Conservation (phyloP, 225 moss, liverwort and hornwort species). For the Pseudoscleropodium purum region DNA sequence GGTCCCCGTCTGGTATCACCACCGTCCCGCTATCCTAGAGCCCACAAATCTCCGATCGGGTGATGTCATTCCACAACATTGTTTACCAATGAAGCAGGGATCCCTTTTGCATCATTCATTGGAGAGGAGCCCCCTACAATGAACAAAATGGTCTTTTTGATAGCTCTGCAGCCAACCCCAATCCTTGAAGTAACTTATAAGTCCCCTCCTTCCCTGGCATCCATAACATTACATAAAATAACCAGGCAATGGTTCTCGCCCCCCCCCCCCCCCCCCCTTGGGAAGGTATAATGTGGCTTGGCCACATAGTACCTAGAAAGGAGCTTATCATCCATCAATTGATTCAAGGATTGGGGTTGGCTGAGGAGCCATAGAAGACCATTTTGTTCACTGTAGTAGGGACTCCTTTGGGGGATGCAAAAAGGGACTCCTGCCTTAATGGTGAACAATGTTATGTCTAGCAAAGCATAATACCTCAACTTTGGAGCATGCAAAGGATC, state of each 20-base stretch:
- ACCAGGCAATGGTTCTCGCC: too few relatives aligned
- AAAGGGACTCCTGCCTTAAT: rapidly evolving
- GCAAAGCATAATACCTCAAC: not conserved
- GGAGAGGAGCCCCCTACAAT: not conserved
- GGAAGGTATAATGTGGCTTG: too few relatives aligned
- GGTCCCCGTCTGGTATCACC: too few relatives aligned
- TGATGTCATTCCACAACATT: not conserved
- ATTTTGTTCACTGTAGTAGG: not conserved
- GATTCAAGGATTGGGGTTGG: not conserved
- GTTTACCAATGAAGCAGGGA: not conserved
- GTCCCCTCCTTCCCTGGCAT: rapidly evolving
- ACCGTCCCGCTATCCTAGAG: too few relatives aligned
- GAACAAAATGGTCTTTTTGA: too few relatives aligned
- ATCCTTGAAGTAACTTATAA: not conserved
- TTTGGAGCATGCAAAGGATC: not conserved
- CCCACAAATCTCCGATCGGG: rapidly evolving
- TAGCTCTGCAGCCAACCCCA: not conserved
- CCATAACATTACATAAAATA: not conserved
- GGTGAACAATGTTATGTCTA: not conserved
- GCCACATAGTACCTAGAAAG: not conserved
- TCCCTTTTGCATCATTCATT: too few relatives aligned
- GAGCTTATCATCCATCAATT: not conserved
- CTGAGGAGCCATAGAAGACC: not conserved
- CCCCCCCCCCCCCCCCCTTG: too few relatives aligned
- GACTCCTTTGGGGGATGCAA: not conserved